These are phyloP conservation scores for Fonsecaea pedrosoi DNA, from an alignment of 2,329 filamentous ascomycete genomes.

Conservation along the genomic window DNA sequence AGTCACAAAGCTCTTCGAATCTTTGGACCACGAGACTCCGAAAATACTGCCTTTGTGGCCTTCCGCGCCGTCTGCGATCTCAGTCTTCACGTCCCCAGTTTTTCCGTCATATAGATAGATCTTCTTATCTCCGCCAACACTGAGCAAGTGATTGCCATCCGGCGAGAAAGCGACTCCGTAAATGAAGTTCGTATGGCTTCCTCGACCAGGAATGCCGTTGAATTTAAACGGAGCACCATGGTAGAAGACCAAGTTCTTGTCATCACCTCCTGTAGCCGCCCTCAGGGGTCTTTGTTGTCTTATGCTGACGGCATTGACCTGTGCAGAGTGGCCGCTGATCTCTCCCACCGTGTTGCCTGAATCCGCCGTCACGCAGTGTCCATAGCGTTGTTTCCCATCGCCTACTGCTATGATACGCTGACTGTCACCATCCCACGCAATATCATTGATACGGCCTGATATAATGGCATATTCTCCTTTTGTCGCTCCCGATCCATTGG, in stretches of 20 bases:
- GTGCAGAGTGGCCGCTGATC: constrained; percentile 86
- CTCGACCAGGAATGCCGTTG: constrained; percentile 71
- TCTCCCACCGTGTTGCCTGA: constrained; percentile 96
- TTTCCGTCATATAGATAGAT: constrained; percentile 98
- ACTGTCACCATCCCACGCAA: constrained; percentile 97
- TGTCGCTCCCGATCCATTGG: constrained; percentile 74
- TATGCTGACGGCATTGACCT: constrained; percentile 89
- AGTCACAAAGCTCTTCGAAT: constrained; percentile 86
- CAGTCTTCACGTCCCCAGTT: constrained; percentile 79
- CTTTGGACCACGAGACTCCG: constrained; percentile 84
- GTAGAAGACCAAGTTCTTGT: constrained; percentile 87
- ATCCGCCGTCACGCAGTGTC: constrained; percentile 92
- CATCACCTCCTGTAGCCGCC: constrained; percentile 89
- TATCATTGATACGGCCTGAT: constrained; percentile 90
- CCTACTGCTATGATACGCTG: constrained; percentile 96
- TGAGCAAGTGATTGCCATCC: constrained; percentile 80
- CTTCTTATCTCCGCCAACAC: constrained; percentile 87
- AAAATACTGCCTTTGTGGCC: constrained; percentile 93
- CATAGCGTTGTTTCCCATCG: constrained; percentile 90
- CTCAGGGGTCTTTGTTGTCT: constrained; percentile 88
- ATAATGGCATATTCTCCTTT: constrained; percentile 96
- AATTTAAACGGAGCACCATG: constrained; percentile 97
- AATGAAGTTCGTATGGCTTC: constrained; percentile 85
- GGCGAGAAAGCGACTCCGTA: constrained; percentile 88
- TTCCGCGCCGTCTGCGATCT: constrained; percentile 74